Evolutionary conservation across 2,329 filamentous ascomycete species (phyloP), one percentile per base, ranked within the genome.

Genomic region (Chrysosporium keratinophilum): DNA sequence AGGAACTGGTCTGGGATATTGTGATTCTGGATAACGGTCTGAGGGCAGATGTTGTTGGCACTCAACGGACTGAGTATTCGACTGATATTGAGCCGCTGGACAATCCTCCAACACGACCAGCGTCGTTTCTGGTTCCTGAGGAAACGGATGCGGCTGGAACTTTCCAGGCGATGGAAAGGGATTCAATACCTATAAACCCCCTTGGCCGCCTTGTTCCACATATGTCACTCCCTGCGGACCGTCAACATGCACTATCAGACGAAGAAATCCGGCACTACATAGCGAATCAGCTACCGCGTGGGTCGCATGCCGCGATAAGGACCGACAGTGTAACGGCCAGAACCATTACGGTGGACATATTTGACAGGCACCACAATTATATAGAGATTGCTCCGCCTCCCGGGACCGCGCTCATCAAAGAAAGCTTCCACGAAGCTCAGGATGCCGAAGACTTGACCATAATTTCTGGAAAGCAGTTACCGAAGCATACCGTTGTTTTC

Each of bases 361-460:
- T 67, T 54, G 71, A 73, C 57, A 64, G 70, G 14, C 51, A 43
- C 6, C 35, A 54, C 12, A 65, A 71, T 33, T 68, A 61, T 47
- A 64, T 69, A 19, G 68, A 74, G 44, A 71, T 75, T 43, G 63
- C 65, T 40, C 65, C 73, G 28, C 73, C 73, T 12, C 73, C 72
- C 14, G 73, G 73, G 3, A 74, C 71, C 1, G 69, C 69, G 53
- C 68, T 75, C 63, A 61, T 75, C 40, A 71, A 71, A 50, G 72
- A 75, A 60, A 66, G 66, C 31, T 69, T 73, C 44, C 58, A 78
- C 74, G 58, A 78, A 73, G 56, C 80, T 75, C 61, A 79, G 68
- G 61, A 69, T 74, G 28, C 69, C 67, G 40, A 75, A 63, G 14
- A 35, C n/a, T 15, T 20, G 35, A 19, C 34, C 2, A 34, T 35